Evolutionary conservation across 192 early-diverging fungal species (phyloP), one percentile per base, ranked within the genome.

Genomic region (Coemansia sp.): DNA sequence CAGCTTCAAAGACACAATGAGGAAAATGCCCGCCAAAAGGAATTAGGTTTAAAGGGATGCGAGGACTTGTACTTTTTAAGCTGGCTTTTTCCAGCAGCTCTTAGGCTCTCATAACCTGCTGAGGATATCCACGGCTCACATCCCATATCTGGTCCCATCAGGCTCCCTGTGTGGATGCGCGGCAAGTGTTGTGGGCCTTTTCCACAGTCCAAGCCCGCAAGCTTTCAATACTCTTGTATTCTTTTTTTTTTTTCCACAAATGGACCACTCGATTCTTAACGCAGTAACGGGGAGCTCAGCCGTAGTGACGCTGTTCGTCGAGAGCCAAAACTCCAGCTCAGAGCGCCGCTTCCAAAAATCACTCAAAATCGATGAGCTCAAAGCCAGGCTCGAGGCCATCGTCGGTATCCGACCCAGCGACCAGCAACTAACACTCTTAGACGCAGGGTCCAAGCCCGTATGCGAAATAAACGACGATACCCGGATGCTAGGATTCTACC

Each of bases 281-380:
- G 52, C 14, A 33, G 50, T 26, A 18, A 11, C 50, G 3, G 55
- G 55, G 16, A 16, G 55, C 33, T 57, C 55, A 28, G 55, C 94
- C 5, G 89, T 95, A n/a, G 89, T 98, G 39, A 98, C 89, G 11
- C 70, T 98, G 43, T 95, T 95, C 78, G 90, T 98, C 14, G 86
- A 89, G 35, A 91, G 88, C 66, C 88, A 94, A 37, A 90, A 87
- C 62, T 84, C 89, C 61, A 83, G 85, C 58, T 92, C 93, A 12
- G 96, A 99, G 84, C 84, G 95, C 55, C 86, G 96, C 3, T 92
- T 99, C 61, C 90, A 92, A 60, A 69, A 61, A 31, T 68, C 63
- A 8, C 36, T 75, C 23, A 61, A 68, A 4, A 42, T 62, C 34
- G 58, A 67, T 34, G 68, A 37, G 21, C 70, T 68, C 38, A 65